A percentile compares a stretch with the other conserved stretches of the same genome.
Evolutionary conservation across 108 stramenopile genomes (phyloP).

Genomic region (Fistulifera solaris): DNA sequence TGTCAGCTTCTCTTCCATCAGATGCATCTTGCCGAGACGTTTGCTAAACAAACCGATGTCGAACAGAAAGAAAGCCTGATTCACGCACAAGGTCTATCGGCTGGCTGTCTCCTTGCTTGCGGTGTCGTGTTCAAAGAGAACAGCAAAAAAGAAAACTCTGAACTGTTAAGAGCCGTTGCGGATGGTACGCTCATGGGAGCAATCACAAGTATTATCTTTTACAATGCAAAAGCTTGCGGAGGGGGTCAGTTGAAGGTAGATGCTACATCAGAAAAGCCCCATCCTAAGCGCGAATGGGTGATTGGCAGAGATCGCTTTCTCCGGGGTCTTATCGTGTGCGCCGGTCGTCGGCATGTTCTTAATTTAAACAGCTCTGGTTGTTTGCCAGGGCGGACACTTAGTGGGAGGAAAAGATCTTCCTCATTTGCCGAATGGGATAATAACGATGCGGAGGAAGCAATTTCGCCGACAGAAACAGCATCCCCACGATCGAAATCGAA

Average conservation of each 20-base stretch:
- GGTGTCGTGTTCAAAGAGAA: slow-evolving; percentile 36
- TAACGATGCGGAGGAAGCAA: slow-evolving; percentile 17
- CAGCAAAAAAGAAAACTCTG: slow-evolving; percentile 13
- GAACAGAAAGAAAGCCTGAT: slow-evolving; percentile 45
- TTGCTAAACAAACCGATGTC: slow-evolving; percentile 54
- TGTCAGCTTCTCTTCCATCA: slow-evolving; percentile 54
- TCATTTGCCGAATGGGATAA: slow-evolving; percentile 66
- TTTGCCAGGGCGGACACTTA: slow-evolving; percentile 25
- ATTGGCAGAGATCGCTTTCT: slow-evolving; percentile 56
- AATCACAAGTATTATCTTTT: slow-evolving; percentile 61
- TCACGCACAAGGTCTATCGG: slow-evolving; percentile 50
- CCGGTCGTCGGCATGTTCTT: slow-evolving; percentile 62
- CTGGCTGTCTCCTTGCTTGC: slow-evolving; percentile 63
- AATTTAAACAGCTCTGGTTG: slow-evolving; percentile 67
- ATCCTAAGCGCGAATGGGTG: slow-evolving; percentile 57
- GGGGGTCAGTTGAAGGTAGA: slow-evolving; percentile 6
- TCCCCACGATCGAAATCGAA: neutral
- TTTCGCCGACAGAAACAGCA: slow-evolving; percentile 7
- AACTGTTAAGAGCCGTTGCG: slow-evolving; percentile 46
- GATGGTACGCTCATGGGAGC: slow-evolving; percentile 73
- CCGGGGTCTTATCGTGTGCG: slow-evolving; percentile 56
- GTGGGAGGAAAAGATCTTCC: slow-evolving; percentile 26
- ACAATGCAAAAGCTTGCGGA: slow-evolving; percentile 43
- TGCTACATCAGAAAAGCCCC: slow-evolving; percentile 13
- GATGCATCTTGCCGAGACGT: slow-evolving; percentile 62